Evolutionary conservation across 2,329 filamentous ascomycete genomes (phyloP).

Genomic region (Aureobasidium mangrovei): DNA sequence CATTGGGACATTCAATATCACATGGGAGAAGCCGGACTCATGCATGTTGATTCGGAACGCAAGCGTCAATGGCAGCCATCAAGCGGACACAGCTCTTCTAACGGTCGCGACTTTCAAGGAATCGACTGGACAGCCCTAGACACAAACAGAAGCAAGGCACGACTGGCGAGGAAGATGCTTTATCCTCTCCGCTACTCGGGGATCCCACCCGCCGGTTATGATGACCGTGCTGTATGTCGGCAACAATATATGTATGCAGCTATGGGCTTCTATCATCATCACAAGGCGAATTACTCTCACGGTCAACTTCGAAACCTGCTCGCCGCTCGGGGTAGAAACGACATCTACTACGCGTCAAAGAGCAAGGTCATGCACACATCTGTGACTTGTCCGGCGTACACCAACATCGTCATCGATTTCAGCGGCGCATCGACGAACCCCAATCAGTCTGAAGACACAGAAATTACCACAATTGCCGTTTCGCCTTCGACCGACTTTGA

Average conservation of each 20-base stretch:
- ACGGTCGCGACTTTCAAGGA: slow-evolving; percentile 27
- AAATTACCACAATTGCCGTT: slow-evolving; percentile 46
- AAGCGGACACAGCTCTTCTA: slow-evolving; percentile 13
- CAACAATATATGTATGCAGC: slow-evolving; percentile 22
- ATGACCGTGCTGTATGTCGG: neutral
- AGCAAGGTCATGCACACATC: slow-evolving; percentile 42
- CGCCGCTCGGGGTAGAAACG: slow-evolving; percentile 45
- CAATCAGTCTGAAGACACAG: slow-evolving; percentile 30
- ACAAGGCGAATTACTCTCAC: slow-evolving; percentile 45
- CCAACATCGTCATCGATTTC: slow-evolving; percentile 42
- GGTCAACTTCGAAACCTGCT: slow-evolving; percentile 53
- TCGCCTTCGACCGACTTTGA: slow-evolving; percentile 14
- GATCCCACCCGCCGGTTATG: neutral
- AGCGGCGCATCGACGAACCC: slow-evolving; percentile 31
- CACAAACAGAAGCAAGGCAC: slow-evolving; percentile 21
- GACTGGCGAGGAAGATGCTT: slow-evolving; percentile 22
- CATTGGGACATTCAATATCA: slow-evolving; percentile 22
- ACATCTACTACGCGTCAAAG: slow-evolving; percentile 45
- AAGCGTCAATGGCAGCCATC: slow-evolving; percentile 15
- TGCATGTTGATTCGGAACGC: slow-evolving; percentile 16
- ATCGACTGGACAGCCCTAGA: slow-evolving; percentile 27
- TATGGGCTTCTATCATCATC: slow-evolving; percentile 28
- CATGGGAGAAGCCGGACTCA: slow-evolving; percentile 17
- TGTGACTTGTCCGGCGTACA: slow-evolving; percentile 36
- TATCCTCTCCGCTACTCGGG: slow-evolving; percentile 19